Evolutionary conservation across 805 yeast species (phyloP).

Genomic region (Nakazawaea sp.): DNA sequence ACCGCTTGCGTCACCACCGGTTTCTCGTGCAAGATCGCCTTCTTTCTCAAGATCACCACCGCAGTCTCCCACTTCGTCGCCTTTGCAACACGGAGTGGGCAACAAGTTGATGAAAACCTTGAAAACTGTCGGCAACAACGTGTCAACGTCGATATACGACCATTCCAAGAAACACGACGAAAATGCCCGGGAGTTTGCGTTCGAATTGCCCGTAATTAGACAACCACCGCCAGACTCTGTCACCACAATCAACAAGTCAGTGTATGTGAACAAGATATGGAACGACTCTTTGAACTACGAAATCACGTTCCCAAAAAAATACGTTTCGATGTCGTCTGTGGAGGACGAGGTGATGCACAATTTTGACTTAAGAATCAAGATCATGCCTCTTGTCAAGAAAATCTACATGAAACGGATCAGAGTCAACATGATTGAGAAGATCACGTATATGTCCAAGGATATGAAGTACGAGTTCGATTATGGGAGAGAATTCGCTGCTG

Average conservation of each 20-base stretch:
- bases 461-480: slow-evolving; percentile 47
- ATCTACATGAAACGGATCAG: slow-evolving; percentile 56
- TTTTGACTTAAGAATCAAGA: slow-evolving; percentile 52
- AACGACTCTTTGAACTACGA: slow-evolving; percentile 64
- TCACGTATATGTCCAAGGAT: slow-evolving; percentile 55
- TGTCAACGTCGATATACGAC: not conserved
- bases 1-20: not conserved
- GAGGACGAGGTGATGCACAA: slow-evolving; percentile 22
- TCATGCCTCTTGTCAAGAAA: slow-evolving; percentile 59
- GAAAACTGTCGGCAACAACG: slow-evolving; percentile 4
- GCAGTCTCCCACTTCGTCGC: not conserved
- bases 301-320: slow-evolving; percentile 65
- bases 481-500: slow-evolving; percentile 23
- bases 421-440: slow-evolving; percentile 59
- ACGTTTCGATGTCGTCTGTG: slow-evolving; percentile 49
- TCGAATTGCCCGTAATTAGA: slow-evolving; percentile 21
- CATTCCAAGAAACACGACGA: slow-evolving; percentile 7
- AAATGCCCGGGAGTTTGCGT: slow-evolving; percentile 8
- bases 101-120: slow-evolving; percentile 11
- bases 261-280: slow-evolving; percentile 73
- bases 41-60: not conserved
- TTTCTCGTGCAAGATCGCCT: not conserved
- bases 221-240: slow-evolving; percentile 18
- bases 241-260: slow-evolving; percentile 47
- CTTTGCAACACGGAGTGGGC: too few species aligned